Evolutionary conservation across 495 filamentous ascomycete species (phyloP), one percentile per base, ranked within the genome.

Genomic region (Aspergillus cavernicola): DNA sequence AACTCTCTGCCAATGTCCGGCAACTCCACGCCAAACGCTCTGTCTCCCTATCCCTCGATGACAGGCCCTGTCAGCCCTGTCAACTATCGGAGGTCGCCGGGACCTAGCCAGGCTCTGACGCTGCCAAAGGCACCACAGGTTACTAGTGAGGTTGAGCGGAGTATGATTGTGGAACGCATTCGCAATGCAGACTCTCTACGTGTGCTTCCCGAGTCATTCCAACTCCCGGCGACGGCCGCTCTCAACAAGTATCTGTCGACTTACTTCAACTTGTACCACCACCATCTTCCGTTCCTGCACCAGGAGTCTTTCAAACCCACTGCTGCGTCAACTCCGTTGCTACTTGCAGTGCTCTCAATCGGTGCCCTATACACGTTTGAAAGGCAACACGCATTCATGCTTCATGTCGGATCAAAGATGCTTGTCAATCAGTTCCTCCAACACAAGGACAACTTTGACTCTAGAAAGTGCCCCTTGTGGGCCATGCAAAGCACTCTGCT

Each of bases 381-480:
- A 66, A 89, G 95, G 63, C 93, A 96, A 59, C 86, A 95, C 63
- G 95, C 95, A 31, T 89, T 96, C 66, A 87, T 92, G 77, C 83
- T 96, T n/a, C 93, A 98, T 72, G 92, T 96, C 51, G 95, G 92
- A 8, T 96, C 95, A 35, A 97, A 97, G 75, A 86, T 96, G 39
- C 78, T 98, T 26, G 90, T 96, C 62, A 96, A 90, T 70, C 91
- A 97, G 67, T 97, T 97, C 69, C 68, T 98, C 58, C 92, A 96
- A 70, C 92, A 95, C 73, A 95, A 96, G 73, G 92, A 96, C 66
- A 96, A 95, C 71, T 97, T 97, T 70, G 95, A 90, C 78, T 97
- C 93, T n/a, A 82, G 91, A 48, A 97, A 96, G 67, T 98, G 93
- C 64, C 93, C 93, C 6, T 73, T 98, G 24, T 97, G 92, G 91